phyloP scores from a whole-genome alignment of 768 basidiomycete species.

The Lepiota brunneoincarnata region DNA sequence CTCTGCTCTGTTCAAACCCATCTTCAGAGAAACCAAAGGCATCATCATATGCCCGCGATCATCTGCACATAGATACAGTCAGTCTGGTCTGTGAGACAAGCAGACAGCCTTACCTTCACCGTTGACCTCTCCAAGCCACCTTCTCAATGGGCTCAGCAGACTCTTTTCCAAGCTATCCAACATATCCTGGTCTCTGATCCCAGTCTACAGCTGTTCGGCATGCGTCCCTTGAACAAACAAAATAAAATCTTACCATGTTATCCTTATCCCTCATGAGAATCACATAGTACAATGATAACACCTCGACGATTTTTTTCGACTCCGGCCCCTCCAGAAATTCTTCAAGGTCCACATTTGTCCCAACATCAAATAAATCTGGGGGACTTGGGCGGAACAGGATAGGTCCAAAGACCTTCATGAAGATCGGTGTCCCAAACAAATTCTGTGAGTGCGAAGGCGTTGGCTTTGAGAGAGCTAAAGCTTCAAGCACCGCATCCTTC shows the following conservation, averaged over 20 bases:
- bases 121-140: conserved; percentile 32
- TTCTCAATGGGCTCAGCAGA: conserved; percentile 43
- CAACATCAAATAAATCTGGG: conserved; percentile 47
- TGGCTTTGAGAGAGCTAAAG: conserved; percentile 27
- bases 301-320: conserved; percentile 60
- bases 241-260: conserved; percentile 49
- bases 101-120: background rate
- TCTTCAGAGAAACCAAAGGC: conserved; percentile 43
- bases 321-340: conserved; percentile 53
- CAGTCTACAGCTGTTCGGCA: conserved; percentile 38
- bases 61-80: conserved; percentile 10
- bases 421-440: conserved; percentile 51
- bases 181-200: conserved; percentile 43
- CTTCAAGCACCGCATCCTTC: conserved; percentile 63
- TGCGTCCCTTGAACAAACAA: background rate
- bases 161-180: conserved; percentile 41
- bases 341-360: background rate
- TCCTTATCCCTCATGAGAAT: conserved; percentile 53
- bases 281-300: conserved; percentile 66
- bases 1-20: conserved; percentile 50
- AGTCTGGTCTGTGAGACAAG: background rate
- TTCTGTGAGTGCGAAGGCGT: conserved; percentile 17
- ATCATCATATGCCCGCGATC: conserved; percentile 31
- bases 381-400: conserved; percentile 58
- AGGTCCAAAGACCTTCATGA: conserved; percentile 58